Evolutionary conservation across 768 basidiomycete genomes (phyloP), one percentile per base, ranked within the genome.

Genomic region (Pleurotus tuoliensis): DNA sequence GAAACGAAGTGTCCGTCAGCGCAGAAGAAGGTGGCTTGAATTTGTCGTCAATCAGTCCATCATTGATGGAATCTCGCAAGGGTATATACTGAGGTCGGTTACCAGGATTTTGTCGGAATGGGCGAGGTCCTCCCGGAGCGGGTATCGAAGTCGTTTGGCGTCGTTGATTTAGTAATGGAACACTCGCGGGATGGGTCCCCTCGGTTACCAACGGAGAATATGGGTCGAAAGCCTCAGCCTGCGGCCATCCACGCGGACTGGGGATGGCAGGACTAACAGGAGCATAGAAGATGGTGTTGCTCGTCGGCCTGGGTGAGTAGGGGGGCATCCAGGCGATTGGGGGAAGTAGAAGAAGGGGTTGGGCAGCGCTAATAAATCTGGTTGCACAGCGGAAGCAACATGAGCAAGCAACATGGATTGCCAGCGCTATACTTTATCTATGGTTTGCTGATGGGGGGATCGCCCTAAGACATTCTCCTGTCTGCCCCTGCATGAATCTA

Each of bases 371-470:
- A 53, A 53, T 53, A 53, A 18, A 51, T 3, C 27, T 16, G 25
- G 30, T 30, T 34, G 51, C n/a, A 25, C 51, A 38, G 51, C 22
- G 22, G 15, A 44, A 11, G 13, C 39, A 53, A 53, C 51, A 53
- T 53, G 51, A 53, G 24, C 51, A 53, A 53, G 51, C 51, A 53
- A 50, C 48, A 50, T 50, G 48, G 48, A 24, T 20, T 34, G 41
- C 22, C 46, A 30, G 51, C 51, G 51, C 51, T 53, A 39, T 53
- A 39, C 20, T 41, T 50, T 41, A 53, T 53, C 37, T 40, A 53
- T 39, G 11, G 24, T 53, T 39, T 37, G 41, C 39, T 25, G 39
- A 53, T 53, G 34, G 39, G 38, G 6, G 51, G 24, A 53, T 22
- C 37, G 37, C 18, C 16, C 37, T n/a, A 41, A 24, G 18, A 8